Evolutionary conservation across 257 asterid genomes (phyloP).

Genomic region (Jacaranda copaia): DNA sequence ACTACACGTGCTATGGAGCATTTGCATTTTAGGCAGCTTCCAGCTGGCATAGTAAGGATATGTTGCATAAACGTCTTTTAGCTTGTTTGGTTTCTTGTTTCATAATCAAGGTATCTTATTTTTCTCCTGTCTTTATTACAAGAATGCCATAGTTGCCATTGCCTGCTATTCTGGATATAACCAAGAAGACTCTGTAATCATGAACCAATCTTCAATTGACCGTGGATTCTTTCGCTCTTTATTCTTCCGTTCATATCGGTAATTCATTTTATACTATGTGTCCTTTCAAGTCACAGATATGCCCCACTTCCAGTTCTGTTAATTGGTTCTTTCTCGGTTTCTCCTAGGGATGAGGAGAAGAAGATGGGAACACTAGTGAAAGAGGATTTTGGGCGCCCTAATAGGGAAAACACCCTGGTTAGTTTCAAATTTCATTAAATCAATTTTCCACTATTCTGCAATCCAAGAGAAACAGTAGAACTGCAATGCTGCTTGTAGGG

Average conservation of each 20-base stretch:
- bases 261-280: not conserved
- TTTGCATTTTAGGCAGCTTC: slow-evolving; percentile 94
- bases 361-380: slow-evolving; percentile 98
- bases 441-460: too few relatives aligned
- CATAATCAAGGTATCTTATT: slow-evolving; percentile 53
- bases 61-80: slow-evolving; percentile 86
- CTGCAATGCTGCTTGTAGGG: slow-evolving; percentile 39
- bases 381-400: slow-evolving; percentile 97
- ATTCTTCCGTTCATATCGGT: slow-evolving; percentile 87
- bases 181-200: slow-evolving; percentile 90
- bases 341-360: slow-evolving; percentile 84
- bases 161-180: slow-evolving; percentile 93
- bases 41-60: slow-evolving; percentile 92
- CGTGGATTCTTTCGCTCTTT: slow-evolving; percentile 91
- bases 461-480: too few relatives aligned
- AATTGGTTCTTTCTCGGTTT: not conserved
- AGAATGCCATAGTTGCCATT: slow-evolving; percentile 92
- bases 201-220: slow-evolving; percentile 87
- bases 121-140: slow-evolving; percentile 47
- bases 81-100: slow-evolving; percentile 89
- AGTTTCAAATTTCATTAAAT: too few relatives aligned
- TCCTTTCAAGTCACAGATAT: not conserved
- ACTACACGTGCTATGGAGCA: slow-evolving; percentile 99
- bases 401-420: slow-evolving; percentile 79
- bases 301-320: slow-evolving; percentile 38